Base-by-base conservation (phyloP, 768 basidiomycete species). In the Scleroderma bovista region DNA sequence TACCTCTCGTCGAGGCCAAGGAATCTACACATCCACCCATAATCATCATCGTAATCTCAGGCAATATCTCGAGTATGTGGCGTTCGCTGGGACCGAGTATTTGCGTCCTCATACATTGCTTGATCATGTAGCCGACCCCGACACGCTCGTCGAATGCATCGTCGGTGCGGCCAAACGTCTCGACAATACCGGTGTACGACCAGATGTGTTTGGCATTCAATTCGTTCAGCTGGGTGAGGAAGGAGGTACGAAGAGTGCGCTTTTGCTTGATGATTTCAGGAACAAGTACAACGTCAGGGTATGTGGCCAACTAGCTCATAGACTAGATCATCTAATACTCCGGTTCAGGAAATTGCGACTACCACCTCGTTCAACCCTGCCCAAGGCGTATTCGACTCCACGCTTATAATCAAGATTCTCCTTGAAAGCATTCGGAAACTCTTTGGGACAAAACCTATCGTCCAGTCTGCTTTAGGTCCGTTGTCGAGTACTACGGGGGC, bases 271-370 rank as follows among this genome's bases (percentile, higher is more conserved):
- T 51, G 67, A 69, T 17, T 60, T 75, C 10, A 52, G 53, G 44
- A 32, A 15, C 1, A 58, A 55, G 4, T 69, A 68, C 59, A 61
- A 60, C 46, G 67, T 69, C 47, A 60, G 67, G 52, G 65, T 67
- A 54, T 9, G 41, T 51, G 5, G 22, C 11, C 57, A 48, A 12
- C 3, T n/a, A n/a, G n/a, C n/a, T n/a, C n/a, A n/a, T n/a, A n/a
- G n/a, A n/a, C n/a, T n/a, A n/a, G n/a, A n/a, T n/a, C 8, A 36
- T 50, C 6, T 9, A 22, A 37, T 4, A 13, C 43, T 15, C 10
- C 39, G n/a, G n/a, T n/a, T n/a, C 52, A 75, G 62, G 77, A 78
- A 50, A 70, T 77, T 22, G 74, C 78, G 8, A 76, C 77, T 57
- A 39, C 10, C 6, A 11, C 43, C 13, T 9, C 39, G 11, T 77